Base-by-base conservation (phyloP, 2,329 filamentous ascomycete genomes). In the Trichothecium roseum region DNA sequence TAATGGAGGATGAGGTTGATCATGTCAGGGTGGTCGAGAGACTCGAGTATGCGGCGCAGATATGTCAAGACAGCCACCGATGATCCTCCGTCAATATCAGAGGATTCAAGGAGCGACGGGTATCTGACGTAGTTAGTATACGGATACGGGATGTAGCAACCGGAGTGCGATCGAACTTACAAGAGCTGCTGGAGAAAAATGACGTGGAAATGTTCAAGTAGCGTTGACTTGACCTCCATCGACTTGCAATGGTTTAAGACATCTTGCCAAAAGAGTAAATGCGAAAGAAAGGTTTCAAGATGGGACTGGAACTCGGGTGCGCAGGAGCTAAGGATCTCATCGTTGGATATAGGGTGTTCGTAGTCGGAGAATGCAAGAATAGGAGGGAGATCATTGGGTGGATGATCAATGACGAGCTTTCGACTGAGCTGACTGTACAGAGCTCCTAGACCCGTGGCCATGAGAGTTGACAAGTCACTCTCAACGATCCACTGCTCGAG, bases 191-290 rank as follows among this genome's bases (percentile, higher is more conserved):
- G 86, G 35, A 98, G 65, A 55, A 98, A 98, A 24, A 98, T 77
- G 46, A 96, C 83, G 54, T 95, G 88, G 52, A 98, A 98, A 59
- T 98, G 91, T 54, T 98, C 91, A 22, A 98, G 69, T 34, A 98
- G 66, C 1, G 88, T 95, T 45, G 85, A 85, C 54, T 89, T 91
- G 46, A 98, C 86, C 53, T 96, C 89, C 2, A 79, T 69, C 4
- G 89, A 96, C 49, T 80, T 78, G 62, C 91, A 98, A 58, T 96
- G 89, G 55, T 96, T 91, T 41, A 98, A 66, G 24, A 95, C 88
- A 56, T 98, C 91, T 60, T 98, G 91, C 91, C 91, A 98, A 53
- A 98, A 98, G 5, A 93, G 68, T 33, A 98, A 70, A 53, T 96
- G 93, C 1, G 91, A 94, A 29, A 98, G 69, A 51, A 98, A 98